Base-by-base conservation (phyloP, 2,329 filamentous ascomycete species). In the Neonectria faginata region DNA sequence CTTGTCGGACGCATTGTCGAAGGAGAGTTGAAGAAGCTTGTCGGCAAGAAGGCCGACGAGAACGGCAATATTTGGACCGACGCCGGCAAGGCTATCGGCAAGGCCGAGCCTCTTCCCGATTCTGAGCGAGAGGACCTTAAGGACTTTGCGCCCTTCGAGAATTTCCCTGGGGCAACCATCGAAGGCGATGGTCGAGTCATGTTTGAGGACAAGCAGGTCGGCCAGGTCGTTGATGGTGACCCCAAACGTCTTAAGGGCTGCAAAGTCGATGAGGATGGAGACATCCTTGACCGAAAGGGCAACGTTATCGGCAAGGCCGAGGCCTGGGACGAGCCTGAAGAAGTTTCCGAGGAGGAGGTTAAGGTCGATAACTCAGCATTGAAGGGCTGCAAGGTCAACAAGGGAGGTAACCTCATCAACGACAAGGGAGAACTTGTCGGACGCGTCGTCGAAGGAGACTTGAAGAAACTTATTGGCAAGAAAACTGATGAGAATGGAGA, bases 201-300 rank as follows among this genome's bases (percentile, higher is more conserved):
- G 9, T 81, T 84, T 0, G 82, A 86, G 50, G 92, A 91, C 31
- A 88, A 92, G 36, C 36, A 39, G 36, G 91, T 96, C 54, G 93
- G 93, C 27, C 84, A 89, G 41, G 85, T 95, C 42, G 82, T 86
- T 5, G 87, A 89, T 48, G 93, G 92, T 3, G 91, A 97, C 61
- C 77, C 85, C 31, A 93, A 93, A 84, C 82, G 84, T 55, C 85
- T 97, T 1, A 87, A 91, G 42, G 93, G 93, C 18, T 90, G 92
- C 56, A 74, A 84, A 7, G 92, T 96, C 18, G 93, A 96, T 62
- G 90, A 93, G 66, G 92, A 97, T 67, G 93, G 93, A 39, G 92
- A 96, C 63, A 89, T 97, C 36, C 83, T 92, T 60, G 93, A 96
- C 81, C 89, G 89, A 77, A 93, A 93, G 73, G 87, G 87, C 27